Conservation (phyloP, 306 rosid species). For the Lathyrus oleraceus region DNA sequence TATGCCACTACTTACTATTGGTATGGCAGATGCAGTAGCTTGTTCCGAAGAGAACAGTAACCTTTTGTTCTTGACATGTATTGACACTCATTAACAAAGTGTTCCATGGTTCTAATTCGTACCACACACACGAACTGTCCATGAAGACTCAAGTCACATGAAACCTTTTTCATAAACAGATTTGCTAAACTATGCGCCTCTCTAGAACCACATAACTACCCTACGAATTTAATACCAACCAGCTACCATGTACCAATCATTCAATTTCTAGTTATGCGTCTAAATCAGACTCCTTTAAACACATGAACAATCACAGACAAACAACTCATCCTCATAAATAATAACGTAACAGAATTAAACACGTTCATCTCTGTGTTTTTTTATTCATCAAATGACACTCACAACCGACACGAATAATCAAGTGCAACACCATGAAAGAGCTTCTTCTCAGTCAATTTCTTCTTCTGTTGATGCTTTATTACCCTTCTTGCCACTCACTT, state of each 20-base stretch:
- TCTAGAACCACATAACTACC: background rate
- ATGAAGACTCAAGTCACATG: background rate
- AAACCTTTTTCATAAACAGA: background rate
- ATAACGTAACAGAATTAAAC: background rate
- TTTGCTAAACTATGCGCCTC: constrained; percentile 1
- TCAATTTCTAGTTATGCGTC: constrained; percentile 25
- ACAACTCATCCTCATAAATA: constrained; percentile 29
- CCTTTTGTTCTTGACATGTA: background rate
- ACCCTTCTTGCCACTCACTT: constrained; percentile 30
- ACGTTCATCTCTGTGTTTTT: background rate
- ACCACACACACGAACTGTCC: background rate
- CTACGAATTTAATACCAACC: constrained; percentile 12
- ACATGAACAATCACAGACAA: background rate
- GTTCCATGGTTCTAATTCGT: background rate
- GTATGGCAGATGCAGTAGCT: background rate
- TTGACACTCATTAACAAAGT: background rate
- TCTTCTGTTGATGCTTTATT: background rate
- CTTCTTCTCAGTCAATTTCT: background rate
- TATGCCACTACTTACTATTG: too few relatives aligned
- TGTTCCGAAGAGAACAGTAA: background rate
- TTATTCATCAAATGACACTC: background rate
- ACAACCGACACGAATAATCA: too few relatives aligned
- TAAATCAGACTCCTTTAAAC: constrained; percentile 25
- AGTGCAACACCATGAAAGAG: constrained; percentile 36
- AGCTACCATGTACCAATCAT: constrained; percentile 24